Evolutionary conservation across 1,284 basidiomycete genomes (phyloP), one percentile per base, ranked within the genome.

Genomic region (Xerocomus nothofagi): DNA sequence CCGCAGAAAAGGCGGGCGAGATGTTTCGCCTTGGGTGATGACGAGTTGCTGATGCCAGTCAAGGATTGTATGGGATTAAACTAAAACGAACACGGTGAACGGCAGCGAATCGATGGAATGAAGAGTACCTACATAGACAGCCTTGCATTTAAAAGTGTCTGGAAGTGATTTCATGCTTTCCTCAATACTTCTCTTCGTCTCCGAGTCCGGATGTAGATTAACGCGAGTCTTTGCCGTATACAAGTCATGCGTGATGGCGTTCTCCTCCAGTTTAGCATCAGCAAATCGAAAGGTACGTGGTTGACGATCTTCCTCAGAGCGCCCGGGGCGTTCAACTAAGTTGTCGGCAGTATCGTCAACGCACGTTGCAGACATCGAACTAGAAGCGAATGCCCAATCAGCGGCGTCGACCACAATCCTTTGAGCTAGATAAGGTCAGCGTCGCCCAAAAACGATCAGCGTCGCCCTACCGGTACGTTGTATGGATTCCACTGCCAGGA

Each of bases 121-220:
- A 38, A 30, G 7, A 18, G 1, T 10, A 8, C 47, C 10, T 23
- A 58, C 60, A 33, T 62, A 51, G 29, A 58, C 30, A 11, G 30
- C 55, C 23, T 52, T 62, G 45, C 51, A 60, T 11, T 23, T 15
- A 24, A 58, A 58, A 15, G 29, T 34, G 6, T 31, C 5, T 4
- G 57, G 60, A 24, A 56, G 58, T 0, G 39, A 39, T 40, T 59
- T 59, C 47, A 61, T 46, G 18, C 17, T 18, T 1, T 33, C 45
- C 31, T 60, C 47, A 1, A 62, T 51, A 20, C 47, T 43, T 27
- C 0, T 44, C 37, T 30, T 51, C 20, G 58, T 45, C 31, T 58
- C 47, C n/a, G 54, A 39, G 9, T 57, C 36, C 6, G 26, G 12
- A 3, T 9, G 4, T 6, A 56, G 18, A 40, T 46, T 26, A 23